Conservation (phyloP, 768 basidiomycete species). For the Russula vinacea region DNA sequence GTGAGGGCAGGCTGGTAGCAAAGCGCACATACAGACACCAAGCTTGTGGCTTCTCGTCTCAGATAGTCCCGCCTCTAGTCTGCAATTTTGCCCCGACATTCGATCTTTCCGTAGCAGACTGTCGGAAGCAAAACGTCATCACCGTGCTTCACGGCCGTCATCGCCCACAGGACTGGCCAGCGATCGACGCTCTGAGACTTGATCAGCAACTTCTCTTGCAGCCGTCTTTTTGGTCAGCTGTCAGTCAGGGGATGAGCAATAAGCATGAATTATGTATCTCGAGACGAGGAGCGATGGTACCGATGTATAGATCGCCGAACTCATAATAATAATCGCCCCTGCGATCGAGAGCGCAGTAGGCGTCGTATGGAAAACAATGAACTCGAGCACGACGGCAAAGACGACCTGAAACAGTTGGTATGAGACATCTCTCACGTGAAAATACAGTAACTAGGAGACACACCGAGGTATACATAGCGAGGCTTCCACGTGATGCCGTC, state of each 20-base stretch:
- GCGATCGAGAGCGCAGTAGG: slow-evolving; percentile 58
- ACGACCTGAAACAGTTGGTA: slow-evolving; percentile 52
- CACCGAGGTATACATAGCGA: slow-evolving; percentile 59
- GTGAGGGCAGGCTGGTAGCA: neutral
- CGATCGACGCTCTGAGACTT: neutral
- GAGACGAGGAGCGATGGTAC: slow-evolving; percentile 41
- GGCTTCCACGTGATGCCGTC: slow-evolving; percentile 58
- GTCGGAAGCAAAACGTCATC: neutral
- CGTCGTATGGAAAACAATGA: slow-evolving; percentile 56
- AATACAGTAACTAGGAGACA: slow-evolving; percentile 29
- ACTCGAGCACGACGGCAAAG: slow-evolving; percentile 65
- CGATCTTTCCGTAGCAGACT: neutral
- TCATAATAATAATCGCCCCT: slow-evolving; percentile 64
- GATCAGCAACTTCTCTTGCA: slow-evolving; percentile 9
- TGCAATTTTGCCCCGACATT: neutral
- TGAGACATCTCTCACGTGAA: neutral
- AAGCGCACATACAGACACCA: neutral
- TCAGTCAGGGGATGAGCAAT: neutral
- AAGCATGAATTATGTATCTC: neutral
- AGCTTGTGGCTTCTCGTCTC: neutral
- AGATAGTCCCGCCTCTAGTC: no score
- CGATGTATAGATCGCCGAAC: slow-evolving; percentile 61
- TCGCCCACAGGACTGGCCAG: neutral
- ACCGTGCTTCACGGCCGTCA: neutral
- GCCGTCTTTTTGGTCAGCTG: slow-evolving; percentile 17